Conservation (phyloP, 2,329 filamentous ascomycete genomes). For the Cladosporium sp. region DNA sequence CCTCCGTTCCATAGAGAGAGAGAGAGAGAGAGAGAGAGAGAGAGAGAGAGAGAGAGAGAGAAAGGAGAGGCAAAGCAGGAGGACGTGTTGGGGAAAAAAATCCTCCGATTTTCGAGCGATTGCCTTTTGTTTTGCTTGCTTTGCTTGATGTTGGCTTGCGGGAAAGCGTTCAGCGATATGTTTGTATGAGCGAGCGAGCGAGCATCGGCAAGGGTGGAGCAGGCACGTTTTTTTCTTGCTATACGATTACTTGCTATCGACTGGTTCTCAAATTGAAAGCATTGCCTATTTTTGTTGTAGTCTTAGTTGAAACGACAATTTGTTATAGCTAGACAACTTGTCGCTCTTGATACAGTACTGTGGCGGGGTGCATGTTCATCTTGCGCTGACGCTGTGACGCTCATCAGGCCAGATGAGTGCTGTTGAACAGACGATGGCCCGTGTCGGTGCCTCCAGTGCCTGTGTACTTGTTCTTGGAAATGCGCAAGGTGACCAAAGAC, state of each 20-base stretch:
- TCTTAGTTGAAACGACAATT: not conserved
- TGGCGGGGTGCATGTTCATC: not conserved
- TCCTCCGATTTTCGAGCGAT: not conserved
- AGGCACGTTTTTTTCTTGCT: not conserved
- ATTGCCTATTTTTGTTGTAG: not conserved
- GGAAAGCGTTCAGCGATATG: not conserved
- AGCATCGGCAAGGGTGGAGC: not conserved
- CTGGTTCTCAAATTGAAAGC: not conserved
- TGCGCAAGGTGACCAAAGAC: constrained; percentile 53
- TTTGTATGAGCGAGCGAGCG: not conserved
- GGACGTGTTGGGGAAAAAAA: not conserved
- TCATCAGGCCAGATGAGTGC: constrained; percentile 45
- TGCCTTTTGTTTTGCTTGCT: not conserved
- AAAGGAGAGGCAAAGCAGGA: not conserved
- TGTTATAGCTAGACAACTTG: too few species aligned
- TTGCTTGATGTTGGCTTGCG: not conserved
- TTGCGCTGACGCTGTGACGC: not conserved
- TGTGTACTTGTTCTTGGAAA: constrained; percentile 59
- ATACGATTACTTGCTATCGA: not conserved
- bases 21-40: too few species aligned
- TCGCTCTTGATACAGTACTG: not conserved
- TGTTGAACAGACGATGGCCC: constrained; percentile 62
- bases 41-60: too few species aligned
- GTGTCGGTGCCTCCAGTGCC: constrained; percentile 58
- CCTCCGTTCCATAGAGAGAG: too few species aligned